Conservation (phyloP, 805 yeast genomes). For the Kodamaea kakaduensis region DNA sequence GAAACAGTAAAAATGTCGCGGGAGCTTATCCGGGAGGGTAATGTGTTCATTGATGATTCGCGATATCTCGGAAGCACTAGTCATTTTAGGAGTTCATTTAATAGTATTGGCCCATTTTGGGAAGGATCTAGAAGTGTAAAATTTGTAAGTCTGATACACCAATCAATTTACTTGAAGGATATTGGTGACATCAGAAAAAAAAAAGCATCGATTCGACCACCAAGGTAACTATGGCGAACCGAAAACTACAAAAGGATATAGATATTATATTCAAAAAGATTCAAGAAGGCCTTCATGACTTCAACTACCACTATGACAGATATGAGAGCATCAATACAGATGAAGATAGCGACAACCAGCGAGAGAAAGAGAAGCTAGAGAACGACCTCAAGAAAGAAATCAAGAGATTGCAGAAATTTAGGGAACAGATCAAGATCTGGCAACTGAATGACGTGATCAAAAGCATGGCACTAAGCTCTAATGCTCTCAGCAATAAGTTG, state of each 20-base stretch:
- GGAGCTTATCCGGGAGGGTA: neutral
- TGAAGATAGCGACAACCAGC: conserved; percentile 38
- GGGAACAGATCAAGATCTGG: conserved; percentile 46
- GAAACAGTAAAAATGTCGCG: neutral
- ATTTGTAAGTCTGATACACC: too few relatives aligned
- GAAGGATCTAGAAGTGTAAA: too few relatives aligned
- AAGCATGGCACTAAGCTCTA: conserved; percentile 11
- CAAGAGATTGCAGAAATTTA: conserved; percentile 42
- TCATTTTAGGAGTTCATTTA: too few relatives aligned
- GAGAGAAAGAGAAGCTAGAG: conserved; percentile 41
- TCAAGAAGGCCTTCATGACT: conserved; percentile 43
- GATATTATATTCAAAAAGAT: conserved; percentile 38
- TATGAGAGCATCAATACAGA: conserved; percentile 32
- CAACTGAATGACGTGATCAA: conserved; percentile 29
- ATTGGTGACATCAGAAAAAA: too few relatives aligned
- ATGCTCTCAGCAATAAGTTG: conserved; percentile 18
- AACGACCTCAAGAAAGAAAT: conserved; percentile 44
- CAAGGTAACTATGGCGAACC: conserved; percentile 4
- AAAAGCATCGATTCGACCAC: conserved; percentile 3
- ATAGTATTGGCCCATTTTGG: too few relatives aligned
- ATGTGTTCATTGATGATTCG: too few relatives aligned
- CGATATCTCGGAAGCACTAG: too few relatives aligned
- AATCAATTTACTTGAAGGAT: too few relatives aligned
- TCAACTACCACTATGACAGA: conserved; percentile 42
- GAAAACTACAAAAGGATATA: conserved; percentile 12